These are phyloP conservation scores for Porcisia deanei DNA, from an alignment of 208 protist genomes.

Conservation along the genomic window DNA sequence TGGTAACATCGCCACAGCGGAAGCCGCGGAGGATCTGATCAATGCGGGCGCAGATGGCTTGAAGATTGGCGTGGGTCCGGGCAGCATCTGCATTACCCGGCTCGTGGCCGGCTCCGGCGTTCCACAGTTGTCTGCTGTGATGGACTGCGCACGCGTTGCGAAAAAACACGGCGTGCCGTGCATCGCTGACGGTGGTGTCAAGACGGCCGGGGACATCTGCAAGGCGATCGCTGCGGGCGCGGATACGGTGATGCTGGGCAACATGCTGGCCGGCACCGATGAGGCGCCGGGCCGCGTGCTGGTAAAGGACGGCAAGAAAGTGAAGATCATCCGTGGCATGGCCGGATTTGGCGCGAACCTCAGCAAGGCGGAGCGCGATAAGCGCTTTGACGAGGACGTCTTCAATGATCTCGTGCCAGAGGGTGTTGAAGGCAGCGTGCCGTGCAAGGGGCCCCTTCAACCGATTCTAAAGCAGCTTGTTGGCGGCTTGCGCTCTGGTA, in stretches of 20 bases:
- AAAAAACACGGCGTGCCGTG: slow-evolving; percentile 68
- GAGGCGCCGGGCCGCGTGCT: slow-evolving; percentile 86
- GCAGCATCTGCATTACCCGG: slow-evolving; percentile 90
- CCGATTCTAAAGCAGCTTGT: slow-evolving; percentile 87
- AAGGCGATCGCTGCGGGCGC: slow-evolving; percentile 91
- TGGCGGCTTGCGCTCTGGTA: slow-evolving; percentile 86
- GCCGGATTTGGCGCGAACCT: slow-evolving; percentile 90
- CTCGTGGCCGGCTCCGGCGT: slow-evolving; percentile 86
- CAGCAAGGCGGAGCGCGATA: slow-evolving; percentile 89
- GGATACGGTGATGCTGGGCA: slow-evolving; percentile 89
- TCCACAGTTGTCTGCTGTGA: slow-evolving; percentile 88
- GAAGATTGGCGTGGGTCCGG: slow-evolving; percentile 89
- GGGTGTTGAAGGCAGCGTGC: slow-evolving; percentile 88
- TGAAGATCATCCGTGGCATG: slow-evolving; percentile 93
- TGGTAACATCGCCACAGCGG: slow-evolving; percentile 87
- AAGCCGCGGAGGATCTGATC: slow-evolving; percentile 85
- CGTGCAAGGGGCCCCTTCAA: slow-evolving; percentile 76
- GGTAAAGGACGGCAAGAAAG: slow-evolving; percentile 91
- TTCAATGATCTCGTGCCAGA: slow-evolving; percentile 90
- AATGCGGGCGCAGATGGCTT: slow-evolving; percentile 88
- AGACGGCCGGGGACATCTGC: slow-evolving; percentile 82
- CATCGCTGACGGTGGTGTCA: slow-evolving; percentile 92
- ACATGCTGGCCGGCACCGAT: slow-evolving; percentile 90
- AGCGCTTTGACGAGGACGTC: slow-evolving; percentile 76
- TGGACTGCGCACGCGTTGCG: slow-evolving; percentile 70